Conservation (phyloP, 1,139 yeast genomes). For the Tardiomyces blankii region DNA sequence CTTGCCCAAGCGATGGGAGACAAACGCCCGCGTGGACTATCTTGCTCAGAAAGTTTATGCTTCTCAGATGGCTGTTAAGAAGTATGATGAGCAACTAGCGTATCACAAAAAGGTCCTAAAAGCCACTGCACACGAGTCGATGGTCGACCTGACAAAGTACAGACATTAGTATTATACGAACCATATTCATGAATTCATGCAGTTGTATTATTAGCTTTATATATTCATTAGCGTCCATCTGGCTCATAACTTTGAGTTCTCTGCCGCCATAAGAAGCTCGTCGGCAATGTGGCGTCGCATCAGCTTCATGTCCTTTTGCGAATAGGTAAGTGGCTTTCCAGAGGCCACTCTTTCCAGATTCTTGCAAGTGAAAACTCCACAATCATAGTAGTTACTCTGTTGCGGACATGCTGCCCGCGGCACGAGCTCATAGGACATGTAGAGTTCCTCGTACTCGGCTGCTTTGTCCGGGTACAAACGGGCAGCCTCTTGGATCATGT, state of each 20-base stretch:
- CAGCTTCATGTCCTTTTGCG: constrained; percentile 58
- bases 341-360: constrained; percentile 52
- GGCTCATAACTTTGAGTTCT: not conserved
- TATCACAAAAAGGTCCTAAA: constrained; percentile 13
- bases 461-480: constrained; percentile 16
- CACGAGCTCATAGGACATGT: constrained; percentile 16
- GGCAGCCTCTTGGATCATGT: constrained; percentile 37
- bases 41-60: constrained; percentile 51
- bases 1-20: constrained; percentile 36
- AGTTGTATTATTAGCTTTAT: not conserved
- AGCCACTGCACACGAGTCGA: not conserved
- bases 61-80: constrained; percentile 29
- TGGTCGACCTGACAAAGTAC: not conserved
- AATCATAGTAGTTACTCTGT: constrained; percentile 84
- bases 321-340: constrained; percentile 39
- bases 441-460: constrained; percentile 27
- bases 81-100: constrained; percentile 28
- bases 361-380: constrained; percentile 90
- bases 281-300: constrained; percentile 66
- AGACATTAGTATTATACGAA: too few species aligned
- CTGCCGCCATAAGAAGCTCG: constrained; percentile 23
- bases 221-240: not conserved
- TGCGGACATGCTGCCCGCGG: constrained; percentile 52
- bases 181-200: not conserved
- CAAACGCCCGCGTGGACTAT: constrained; percentile 53